Conservation (phyloP, 192 early-diverging fungal species). For the Umbelopsis isabellina region DNA sequence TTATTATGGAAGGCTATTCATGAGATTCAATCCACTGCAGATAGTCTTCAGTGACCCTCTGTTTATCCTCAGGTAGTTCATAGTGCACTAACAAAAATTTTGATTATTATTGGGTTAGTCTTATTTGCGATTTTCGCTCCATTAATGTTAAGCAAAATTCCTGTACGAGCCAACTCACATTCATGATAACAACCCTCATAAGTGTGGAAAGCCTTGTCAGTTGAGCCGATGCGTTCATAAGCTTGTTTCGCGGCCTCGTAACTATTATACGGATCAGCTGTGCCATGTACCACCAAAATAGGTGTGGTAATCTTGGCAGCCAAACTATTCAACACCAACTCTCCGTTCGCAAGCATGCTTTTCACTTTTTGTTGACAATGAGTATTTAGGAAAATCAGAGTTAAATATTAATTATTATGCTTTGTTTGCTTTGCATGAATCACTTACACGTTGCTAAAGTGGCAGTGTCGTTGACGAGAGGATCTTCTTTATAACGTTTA, state of each 20-base stretch:
- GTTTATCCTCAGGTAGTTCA: conserved; percentile 40
- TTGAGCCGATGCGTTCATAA: conserved; percentile 42
- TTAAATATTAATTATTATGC: background rate
- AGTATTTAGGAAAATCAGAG: background rate
- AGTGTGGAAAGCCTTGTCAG: conserved; percentile 44
- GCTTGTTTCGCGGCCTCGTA: conserved; percentile 37
- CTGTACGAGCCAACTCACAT: conserved; percentile 30
- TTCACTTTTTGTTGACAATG: conserved; percentile 28
- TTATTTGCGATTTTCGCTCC: conserved; percentile 11
- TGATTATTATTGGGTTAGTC: conserved; percentile 1
- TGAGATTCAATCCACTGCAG: conserved; percentile 42
- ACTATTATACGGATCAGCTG: conserved; percentile 49
- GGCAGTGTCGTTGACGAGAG: conserved; percentile 55
- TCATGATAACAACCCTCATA: conserved; percentile 43
- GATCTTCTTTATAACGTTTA: conserved; percentile 56
- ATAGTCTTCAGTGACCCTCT: conserved; percentile 43
- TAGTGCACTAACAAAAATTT: conserved; percentile 42
- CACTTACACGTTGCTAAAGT: conserved; percentile 45
- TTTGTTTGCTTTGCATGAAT: background rate
- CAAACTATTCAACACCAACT: conserved; percentile 38
- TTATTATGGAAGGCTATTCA: background rate
- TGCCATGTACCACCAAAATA: conserved; percentile 57
- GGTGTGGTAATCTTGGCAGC: conserved; percentile 47
- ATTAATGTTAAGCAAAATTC: conserved; percentile 13
- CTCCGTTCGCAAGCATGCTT: conserved; percentile 56